A percentile compares a stretch with the other conserved stretches of the same genome.
Conservation (phyloP, 2,329 filamentous ascomycete genomes). For the Alternaria alternata region DNA sequence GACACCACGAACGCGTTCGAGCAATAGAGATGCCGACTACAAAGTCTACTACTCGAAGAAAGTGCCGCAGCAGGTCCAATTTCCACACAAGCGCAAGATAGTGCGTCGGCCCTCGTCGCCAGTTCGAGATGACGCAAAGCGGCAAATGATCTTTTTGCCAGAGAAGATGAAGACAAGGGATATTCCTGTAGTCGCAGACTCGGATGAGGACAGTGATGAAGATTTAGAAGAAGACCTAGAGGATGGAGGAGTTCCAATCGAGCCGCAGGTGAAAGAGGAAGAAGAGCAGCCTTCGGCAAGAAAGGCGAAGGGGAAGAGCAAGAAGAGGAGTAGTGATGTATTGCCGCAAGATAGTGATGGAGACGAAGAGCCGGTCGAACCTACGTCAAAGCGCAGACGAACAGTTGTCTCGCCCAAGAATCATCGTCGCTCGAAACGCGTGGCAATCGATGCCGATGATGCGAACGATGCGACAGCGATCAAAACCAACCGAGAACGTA, state of each 20-base stretch:
- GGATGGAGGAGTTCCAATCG: background rate
- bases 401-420: slow-evolving; percentile 11
- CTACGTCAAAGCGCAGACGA: slow-evolving; percentile 32
- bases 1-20: slow-evolving; percentile 39
- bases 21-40: slow-evolving; percentile 34
- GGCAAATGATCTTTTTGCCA: slow-evolving; percentile 41
- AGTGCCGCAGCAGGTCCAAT: slow-evolving; percentile 38
- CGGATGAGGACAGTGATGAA: slow-evolving; percentile 22
- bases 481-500: slow-evolving; percentile 13
- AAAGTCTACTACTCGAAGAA: slow-evolving; percentile 47
- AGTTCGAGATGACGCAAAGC: slow-evolving; percentile 27
- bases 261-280: background rate
- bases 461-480: slow-evolving; percentile 3
- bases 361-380: slow-evolving; percentile 11
- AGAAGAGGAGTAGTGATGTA: slow-evolving; percentile 26
- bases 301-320: slow-evolving; percentile 15
- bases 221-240: slow-evolving; percentile 15
- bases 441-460: slow-evolving; percentile 10
- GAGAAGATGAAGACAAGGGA: slow-evolving; percentile 34
- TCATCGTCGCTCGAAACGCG: slow-evolving; percentile 7
- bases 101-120: slow-evolving; percentile 32
- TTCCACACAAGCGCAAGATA: slow-evolving; percentile 39
- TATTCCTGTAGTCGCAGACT: slow-evolving; percentile 17
- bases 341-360: slow-evolving; percentile 12
- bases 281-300: slow-evolving; percentile 4